phyloP scores from a whole-genome alignment of 225 moss, liverwort and hornwort species.

The Marchantia paleacea region DNA sequence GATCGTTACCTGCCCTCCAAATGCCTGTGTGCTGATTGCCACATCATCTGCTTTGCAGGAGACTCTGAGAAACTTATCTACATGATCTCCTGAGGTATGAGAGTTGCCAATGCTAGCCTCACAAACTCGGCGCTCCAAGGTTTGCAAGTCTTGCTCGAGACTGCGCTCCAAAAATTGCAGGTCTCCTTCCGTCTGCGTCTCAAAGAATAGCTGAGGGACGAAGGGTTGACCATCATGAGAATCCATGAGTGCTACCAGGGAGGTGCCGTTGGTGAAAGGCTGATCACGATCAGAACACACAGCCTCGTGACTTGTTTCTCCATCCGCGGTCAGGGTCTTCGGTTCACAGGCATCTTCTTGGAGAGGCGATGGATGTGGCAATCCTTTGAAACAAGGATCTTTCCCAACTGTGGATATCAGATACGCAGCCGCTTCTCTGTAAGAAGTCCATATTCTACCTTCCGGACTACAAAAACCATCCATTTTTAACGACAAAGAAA shows the following conservation, averaged over 20 bases:
- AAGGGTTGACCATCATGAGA: neutral
- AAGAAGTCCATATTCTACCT: conserved; percentile 44
- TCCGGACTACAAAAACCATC: conserved; percentile 48
- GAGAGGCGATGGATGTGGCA: conserved; percentile 14
- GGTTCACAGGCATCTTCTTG: neutral
- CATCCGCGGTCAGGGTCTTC: conserved; percentile 1
- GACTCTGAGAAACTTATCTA: conserved; percentile 21
- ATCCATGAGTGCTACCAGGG: conserved; percentile 12
- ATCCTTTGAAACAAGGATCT: conserved; percentile 14
- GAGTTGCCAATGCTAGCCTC: conserved; percentile 5
- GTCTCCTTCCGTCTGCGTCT: conserved; percentile 14
- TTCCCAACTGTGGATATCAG: conserved; percentile 36
- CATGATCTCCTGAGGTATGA: conserved; percentile 12
- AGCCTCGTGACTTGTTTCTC: conserved; percentile 4
- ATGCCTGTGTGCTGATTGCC: conserved; percentile 8
- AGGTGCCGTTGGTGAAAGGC: neutral
- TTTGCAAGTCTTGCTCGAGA: conserved; percentile 12
- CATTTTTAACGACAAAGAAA: conserved; percentile 13
- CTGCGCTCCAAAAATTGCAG: conserved; percentile 3
- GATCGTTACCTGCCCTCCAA: conserved; percentile 19
- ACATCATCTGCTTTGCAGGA: conserved; percentile 10
- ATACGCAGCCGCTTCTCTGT: conserved; percentile 47
- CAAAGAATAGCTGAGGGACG: conserved; percentile 9
- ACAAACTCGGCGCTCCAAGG: conserved; percentile 1
- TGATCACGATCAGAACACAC: conserved; percentile 6